A percentile compares a stretch with the other conserved stretches of the same genome.
phyloP scores from a whole-genome alignment of 1,139 yeast genomes.

The Magnusiomyces fungicola region DNA sequence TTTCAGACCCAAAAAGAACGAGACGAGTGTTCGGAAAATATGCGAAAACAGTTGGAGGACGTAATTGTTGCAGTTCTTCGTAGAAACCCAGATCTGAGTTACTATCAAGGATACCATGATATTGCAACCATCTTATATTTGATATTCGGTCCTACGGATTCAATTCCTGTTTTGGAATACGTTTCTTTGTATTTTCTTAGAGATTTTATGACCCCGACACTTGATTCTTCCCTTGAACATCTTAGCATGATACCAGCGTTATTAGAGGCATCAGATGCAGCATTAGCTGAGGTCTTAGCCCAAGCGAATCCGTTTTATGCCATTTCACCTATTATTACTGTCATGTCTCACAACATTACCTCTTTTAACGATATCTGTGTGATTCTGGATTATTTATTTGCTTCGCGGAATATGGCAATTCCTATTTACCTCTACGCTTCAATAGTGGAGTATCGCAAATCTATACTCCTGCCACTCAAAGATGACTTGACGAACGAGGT shows the following conservation, averaged over 20 bases:
- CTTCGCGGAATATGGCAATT: constrained; percentile 39
- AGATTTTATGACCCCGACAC: constrained; percentile 74
- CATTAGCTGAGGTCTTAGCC: constrained; percentile 44
- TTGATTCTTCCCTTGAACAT: constrained; percentile 60
- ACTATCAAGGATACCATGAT: constrained; percentile 94
- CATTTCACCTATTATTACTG: constrained; percentile 66
- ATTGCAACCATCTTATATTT: constrained; percentile 63
- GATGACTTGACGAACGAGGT: constrained; percentile 25
- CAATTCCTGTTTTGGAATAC: constrained; percentile 43
- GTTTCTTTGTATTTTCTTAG: constrained; percentile 60
- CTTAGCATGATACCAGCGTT: constrained; percentile 58
- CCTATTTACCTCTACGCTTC: constrained; percentile 53
- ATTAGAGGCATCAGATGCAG: constrained; percentile 43
- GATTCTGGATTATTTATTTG: constrained; percentile 58
- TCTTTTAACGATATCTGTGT: constrained; percentile 44
- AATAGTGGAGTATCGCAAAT: constrained; percentile 39
- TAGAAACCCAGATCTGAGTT: constrained; percentile 53
- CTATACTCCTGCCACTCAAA: constrained; percentile 25
- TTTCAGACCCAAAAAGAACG: constrained; percentile 16
- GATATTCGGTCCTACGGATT: constrained; percentile 38
- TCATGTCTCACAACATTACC: constrained; percentile 67
- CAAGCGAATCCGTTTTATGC: constrained; percentile 53
- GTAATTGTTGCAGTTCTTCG: constrained; percentile 53
- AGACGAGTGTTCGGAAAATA: constrained; percentile 14
- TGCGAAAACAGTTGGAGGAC: constrained; percentile 31